A percentile compares a stretch with the other conserved stretches of the same genome.
Evolutionary conservation across 306 rosid genomes (phyloP).

Genomic region (Morella rubra): DNA sequence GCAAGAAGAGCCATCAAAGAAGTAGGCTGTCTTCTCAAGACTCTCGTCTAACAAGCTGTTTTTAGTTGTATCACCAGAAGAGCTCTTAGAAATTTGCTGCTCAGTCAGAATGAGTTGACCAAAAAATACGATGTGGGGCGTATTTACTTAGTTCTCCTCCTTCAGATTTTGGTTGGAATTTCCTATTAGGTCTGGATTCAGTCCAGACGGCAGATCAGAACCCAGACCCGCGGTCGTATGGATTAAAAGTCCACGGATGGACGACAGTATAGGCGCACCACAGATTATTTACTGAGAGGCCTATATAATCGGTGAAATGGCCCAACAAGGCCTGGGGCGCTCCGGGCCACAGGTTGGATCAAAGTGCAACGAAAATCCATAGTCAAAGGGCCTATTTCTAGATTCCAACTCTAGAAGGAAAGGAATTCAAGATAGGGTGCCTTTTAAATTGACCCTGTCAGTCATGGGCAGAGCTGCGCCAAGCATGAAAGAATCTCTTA

Average conservation of each 20-base stretch:
- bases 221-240: constrained; percentile 10
- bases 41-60: constrained; percentile 53
- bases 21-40: constrained; percentile 50
- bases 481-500: no score
- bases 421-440: no score
- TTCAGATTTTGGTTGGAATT: constrained; percentile 46
- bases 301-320: no score
- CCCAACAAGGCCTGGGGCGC: no score
- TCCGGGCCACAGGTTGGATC: no score
- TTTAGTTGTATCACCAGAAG: constrained; percentile 42
- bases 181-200: constrained; percentile 25
- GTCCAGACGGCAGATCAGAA: constrained; percentile 20
- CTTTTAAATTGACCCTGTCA: no score
- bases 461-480: no score
- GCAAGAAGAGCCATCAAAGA: constrained; percentile 51
- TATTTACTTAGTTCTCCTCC: constrained; percentile 49
- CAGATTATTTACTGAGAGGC: not conserved
- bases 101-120: constrained; percentile 72
- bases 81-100: constrained; percentile 51
- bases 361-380: no score
- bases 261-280: not conserved
- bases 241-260: not conserved
- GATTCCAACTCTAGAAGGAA: no score
- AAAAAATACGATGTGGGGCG: constrained; percentile 71
- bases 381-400: no score